A percentile compares a stretch with the other conserved stretches of the same genome.
These are phyloP conservation scores for Barbarea vulgaris DNA, from an alignment of 345 rosid species.

Conservation along the genomic window DNA sequence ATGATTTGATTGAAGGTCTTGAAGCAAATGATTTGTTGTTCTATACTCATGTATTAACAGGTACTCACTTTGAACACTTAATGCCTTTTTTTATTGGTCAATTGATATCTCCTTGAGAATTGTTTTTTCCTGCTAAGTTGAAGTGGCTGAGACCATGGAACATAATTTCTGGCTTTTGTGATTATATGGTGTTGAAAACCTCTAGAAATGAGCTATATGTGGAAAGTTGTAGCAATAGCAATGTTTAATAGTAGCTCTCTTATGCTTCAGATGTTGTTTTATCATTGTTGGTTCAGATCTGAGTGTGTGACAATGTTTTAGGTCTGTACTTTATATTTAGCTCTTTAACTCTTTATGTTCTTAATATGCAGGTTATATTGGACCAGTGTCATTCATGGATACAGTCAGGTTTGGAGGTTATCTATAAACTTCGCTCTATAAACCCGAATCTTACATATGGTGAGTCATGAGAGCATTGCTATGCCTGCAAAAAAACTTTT, in stretches of 20 bases:
- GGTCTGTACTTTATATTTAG: neutral
- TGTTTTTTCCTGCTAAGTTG: neutral
- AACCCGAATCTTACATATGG: constrained; percentile 91
- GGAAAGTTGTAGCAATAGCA: too few species aligned
- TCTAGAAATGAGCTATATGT: too few species aligned
- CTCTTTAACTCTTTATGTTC: neutral
- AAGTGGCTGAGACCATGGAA: neutral
- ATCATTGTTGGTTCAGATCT: too few species aligned
- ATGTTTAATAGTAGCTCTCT: too few species aligned
- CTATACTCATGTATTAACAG: too few species aligned
- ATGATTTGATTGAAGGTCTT: too few species aligned
- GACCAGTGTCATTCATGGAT: constrained; percentile 88
- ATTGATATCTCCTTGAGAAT: neutral
- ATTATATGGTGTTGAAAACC: too few species aligned
- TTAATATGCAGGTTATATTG: constrained; percentile 78
- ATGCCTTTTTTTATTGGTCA: too few species aligned
- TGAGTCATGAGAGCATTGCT: constrained; percentile 39
- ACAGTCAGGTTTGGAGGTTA: constrained; percentile 72
- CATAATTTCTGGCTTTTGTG: neutral
- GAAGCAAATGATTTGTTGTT: too few species aligned
- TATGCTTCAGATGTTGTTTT: too few species aligned
- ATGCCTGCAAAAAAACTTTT: neutral
- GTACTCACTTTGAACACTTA: too few species aligned
- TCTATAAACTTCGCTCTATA: constrained; percentile 78
- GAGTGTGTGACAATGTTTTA: too few species aligned